Base-by-base conservation (phyloP, 2,329 filamentous ascomycete species). In the Bisporella sp. region DNA sequence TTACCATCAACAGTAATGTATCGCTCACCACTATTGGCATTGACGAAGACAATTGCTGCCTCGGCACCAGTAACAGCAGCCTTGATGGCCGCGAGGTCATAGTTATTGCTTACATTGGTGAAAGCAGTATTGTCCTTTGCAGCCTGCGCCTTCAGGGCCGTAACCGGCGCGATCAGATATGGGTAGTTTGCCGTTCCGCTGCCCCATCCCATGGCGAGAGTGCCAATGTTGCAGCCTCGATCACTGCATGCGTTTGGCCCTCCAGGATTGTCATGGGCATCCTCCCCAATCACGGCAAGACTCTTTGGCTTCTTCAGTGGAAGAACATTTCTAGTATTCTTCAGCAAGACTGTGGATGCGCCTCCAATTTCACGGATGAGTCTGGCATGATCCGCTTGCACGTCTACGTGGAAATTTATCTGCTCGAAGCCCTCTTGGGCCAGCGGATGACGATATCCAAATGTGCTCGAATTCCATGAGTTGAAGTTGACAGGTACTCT, bases 21-120 rank as follows among this genome's bases (percentile, higher is more conserved):
- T 5, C 85, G 89, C 69, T 97, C 93, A 45, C 92, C 92, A 2
- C 84, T 78, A 64, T 91, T 77, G 9, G 91, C 83, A 59, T 96
- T 96, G 59, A 86, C 91, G 61, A 97, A 97, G 6, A 96, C 90
- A 35, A 97, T 77, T 57, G 91, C 75, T 1, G 85, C 83, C 45
- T 82, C 82, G 28, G 78, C 75, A 58, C 83, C 76, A 11, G 80
- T 72, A 56, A 84, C 85, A 48, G 81, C 82, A 54, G 84, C 84
- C 5, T 84, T 81, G 37, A 87, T 71, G 64, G 62, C 63, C 37
- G 43, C 54, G 6, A 60, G 60, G 41, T 64, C 70, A 60, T 81
- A 78, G 70, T 84, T 84, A 67, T 82, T 74, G 7, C 86, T 73
- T 54, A 89, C 74, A 61, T 84, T 83, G 68, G 87, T 84, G 54